These are phyloP conservation scores for Dioscorea zingiberensis DNA, from an alignment of 106 monocot genomes.

Conservation along the genomic window DNA sequence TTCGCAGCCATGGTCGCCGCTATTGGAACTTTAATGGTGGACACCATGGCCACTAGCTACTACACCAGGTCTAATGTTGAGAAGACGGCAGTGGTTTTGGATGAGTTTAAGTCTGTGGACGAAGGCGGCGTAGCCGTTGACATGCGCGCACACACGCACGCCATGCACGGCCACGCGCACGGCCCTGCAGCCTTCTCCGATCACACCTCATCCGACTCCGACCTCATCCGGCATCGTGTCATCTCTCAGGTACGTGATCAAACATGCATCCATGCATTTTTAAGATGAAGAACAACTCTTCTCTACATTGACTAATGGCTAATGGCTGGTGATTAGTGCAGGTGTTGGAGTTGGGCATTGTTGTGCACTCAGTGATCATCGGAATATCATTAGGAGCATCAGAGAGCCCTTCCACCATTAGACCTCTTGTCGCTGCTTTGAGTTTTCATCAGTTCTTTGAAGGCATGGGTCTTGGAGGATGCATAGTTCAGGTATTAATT, in stretches of 20 bases:
- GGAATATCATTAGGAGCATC: slow-evolving; percentile 26
- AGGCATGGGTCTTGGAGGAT: slow-evolving; percentile 33
- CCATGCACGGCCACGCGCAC: slow-evolving; percentile 9
- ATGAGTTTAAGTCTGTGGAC: neutral
- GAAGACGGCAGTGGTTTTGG: neutral
- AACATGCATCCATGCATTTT: too few relatives aligned
- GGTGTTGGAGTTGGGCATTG: slow-evolving; percentile 33
- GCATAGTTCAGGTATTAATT: slow-evolving; percentile 30
- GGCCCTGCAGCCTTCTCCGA: neutral
- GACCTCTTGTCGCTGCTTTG: slow-evolving; percentile 18
- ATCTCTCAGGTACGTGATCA: slow-evolving; percentile 23
- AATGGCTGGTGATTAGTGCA: neutral
- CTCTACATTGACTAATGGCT: too few relatives aligned
- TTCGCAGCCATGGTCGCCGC: slow-evolving; percentile 19
- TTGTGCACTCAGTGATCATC: slow-evolving; percentile 31
- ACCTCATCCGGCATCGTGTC: slow-evolving; percentile 12
- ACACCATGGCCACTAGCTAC: slow-evolving; percentile 11
- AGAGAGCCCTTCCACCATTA: slow-evolving; percentile 20
- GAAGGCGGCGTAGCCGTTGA: neutral
- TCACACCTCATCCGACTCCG: neutral
- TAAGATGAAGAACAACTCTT: too few relatives aligned
- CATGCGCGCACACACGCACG: slow-evolving; percentile 22
- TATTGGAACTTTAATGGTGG: slow-evolving; percentile 16
- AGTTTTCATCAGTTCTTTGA: slow-evolving; percentile 37
- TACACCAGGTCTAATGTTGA: slow-evolving; percentile 11